Base-by-base conservation (phyloP, 2,329 filamentous ascomycete genomes). In the Zasmidium citrigriseum region DNA sequence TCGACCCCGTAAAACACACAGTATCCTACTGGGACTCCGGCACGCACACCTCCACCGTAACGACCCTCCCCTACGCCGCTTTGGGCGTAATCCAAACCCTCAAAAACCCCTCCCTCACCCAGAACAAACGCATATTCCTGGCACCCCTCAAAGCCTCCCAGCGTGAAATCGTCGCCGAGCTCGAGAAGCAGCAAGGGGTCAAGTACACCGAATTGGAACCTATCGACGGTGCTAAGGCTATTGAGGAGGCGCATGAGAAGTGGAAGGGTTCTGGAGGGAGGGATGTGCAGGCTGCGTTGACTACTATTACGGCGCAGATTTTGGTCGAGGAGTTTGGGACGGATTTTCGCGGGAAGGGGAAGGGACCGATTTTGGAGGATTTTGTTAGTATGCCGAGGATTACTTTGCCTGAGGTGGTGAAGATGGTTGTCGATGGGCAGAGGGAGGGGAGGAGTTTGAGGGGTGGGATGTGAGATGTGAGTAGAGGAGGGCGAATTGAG, bases 111-210 rank as follows among this genome's bases (percentile, higher is more conserved):
- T 65, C 62, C 12, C 56, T 72, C 55, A 75, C 72, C 1, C 64
- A 54, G 25, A 73, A 75, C 54, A 65, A 69, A 34, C 57, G 67
- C 21, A 60, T 76, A 16, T 87, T 84, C 59, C 83, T 90, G 1
- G 86, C 89, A 65, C 89, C 87, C 0, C 90, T 90, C 64, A 84
- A 86, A 0, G 81, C 82, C 7, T 88, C 83, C 0, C 83, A 86
- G 0, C 78, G 82, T 4, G 74, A 84, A 21, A 85, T 89, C 20
- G 70, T 89, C 22, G 78, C 78, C 20, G 86, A 88, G 68, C 88
- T 86, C 64, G 85, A 89, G 73, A 82, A 77, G 59, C 86, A 89
- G 70, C 86, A 84, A 0, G 82, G 80, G 3, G 71, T 74, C 14
- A 76, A 81, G 60, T 89, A 85, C 84, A 71, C 77, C 0, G 75